A percentile compares a stretch with the other conserved stretches of the same genome.
Conservation (phyloP, 164 flowering plant species). For the Houttuynia cordata region DNA sequence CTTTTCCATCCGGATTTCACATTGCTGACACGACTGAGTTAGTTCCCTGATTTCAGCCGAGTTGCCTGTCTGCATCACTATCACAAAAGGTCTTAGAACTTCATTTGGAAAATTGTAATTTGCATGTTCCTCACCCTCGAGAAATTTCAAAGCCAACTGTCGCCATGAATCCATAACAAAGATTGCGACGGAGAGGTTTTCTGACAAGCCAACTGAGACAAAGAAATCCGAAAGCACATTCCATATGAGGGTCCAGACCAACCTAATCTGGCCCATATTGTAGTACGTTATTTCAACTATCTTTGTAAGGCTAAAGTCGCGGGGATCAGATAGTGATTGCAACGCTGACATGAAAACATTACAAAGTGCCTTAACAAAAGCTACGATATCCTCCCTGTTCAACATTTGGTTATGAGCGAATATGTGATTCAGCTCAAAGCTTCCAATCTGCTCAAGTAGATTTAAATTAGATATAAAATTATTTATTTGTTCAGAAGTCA, state of each 20-base stretch:
- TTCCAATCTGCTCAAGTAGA: constrained; percentile 93
- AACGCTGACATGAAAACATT: constrained; percentile 86
- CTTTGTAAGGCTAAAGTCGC: constrained; percentile 96
- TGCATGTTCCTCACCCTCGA: constrained; percentile 95
- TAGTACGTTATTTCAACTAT: constrained; percentile 98
- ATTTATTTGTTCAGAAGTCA: constrained; percentile 80
- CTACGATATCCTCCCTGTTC: constrained; percentile 91
- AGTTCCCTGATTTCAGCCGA: constrained; percentile 89
- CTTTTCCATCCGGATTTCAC: too few relatives aligned
- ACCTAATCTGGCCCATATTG: constrained; percentile 95
- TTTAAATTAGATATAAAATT: constrained; percentile 82
- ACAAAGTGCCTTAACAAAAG: constrained; percentile 92
- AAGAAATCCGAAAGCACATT: too few relatives aligned
- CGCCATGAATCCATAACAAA: constrained; percentile 97
- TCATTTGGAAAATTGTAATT: constrained; percentile 98
- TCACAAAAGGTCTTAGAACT: constrained; percentile 88
- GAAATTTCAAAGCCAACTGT: constrained; percentile 93
- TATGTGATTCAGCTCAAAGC: too few relatives aligned
- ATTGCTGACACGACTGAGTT: constrained; percentile 93
- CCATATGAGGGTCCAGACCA: constrained; percentile 99
- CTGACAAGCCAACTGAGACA: too few relatives aligned
- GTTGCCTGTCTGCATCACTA: constrained; percentile 89
- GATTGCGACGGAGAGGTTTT: constrained; percentile 93
- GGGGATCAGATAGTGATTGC: constrained; percentile 97
- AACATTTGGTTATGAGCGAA: too few relatives aligned